Conservation (phyloP, 805 yeast species). For the Cyberlindnera americana region DNA sequence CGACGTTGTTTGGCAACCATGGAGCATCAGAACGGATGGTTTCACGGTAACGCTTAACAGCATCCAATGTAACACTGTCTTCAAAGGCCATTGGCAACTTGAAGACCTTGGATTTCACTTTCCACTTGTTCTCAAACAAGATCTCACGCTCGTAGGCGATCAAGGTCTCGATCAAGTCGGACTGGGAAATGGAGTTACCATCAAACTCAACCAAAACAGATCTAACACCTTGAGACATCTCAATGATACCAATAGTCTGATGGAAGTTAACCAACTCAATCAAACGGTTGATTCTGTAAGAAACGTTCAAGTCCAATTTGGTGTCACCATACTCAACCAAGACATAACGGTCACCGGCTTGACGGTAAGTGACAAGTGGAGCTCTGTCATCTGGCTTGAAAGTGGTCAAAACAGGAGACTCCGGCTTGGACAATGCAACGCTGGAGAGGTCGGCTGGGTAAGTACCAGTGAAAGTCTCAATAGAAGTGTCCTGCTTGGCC, state of each 20-base stretch:
- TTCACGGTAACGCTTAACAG: slow-evolving; percentile 88
- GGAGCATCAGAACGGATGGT: slow-evolving; percentile 93
- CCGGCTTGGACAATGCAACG: slow-evolving; percentile 40
- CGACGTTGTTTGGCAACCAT: slow-evolving; percentile 97
- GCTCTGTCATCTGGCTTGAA: slow-evolving; percentile 44
- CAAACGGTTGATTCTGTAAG: slow-evolving; percentile 82
- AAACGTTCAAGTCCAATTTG: slow-evolving; percentile 75
- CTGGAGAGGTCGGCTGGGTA: slow-evolving; percentile 30
- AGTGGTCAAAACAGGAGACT: slow-evolving; percentile 66
- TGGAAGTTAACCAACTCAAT: slow-evolving; percentile 65
- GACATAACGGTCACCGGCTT: slow-evolving; percentile 94
- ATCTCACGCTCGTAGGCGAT: slow-evolving; percentile 75
- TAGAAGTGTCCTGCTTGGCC: slow-evolving; percentile 52
- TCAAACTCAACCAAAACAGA: slow-evolving; percentile 88
- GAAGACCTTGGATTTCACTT: slow-evolving; percentile 76
- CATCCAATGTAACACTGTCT: slow-evolving; percentile 82
- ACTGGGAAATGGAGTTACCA: slow-evolving; percentile 58
- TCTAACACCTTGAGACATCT: slow-evolving; percentile 97
- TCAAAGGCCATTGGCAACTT: slow-evolving; percentile 96
- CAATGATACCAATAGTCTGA: slow-evolving; percentile 76
- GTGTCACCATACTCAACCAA: slow-evolving; percentile 92
- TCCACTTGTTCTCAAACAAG: slow-evolving; percentile 75
- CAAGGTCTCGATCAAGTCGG: slow-evolving; percentile 56
- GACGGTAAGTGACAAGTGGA: slow-evolving; percentile 82
- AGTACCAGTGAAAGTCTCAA: slow-evolving; percentile 42